Conservation (phyloP, 2,329 filamentous ascomycete species). For the Pseudogymnoascus sp. region DNA sequence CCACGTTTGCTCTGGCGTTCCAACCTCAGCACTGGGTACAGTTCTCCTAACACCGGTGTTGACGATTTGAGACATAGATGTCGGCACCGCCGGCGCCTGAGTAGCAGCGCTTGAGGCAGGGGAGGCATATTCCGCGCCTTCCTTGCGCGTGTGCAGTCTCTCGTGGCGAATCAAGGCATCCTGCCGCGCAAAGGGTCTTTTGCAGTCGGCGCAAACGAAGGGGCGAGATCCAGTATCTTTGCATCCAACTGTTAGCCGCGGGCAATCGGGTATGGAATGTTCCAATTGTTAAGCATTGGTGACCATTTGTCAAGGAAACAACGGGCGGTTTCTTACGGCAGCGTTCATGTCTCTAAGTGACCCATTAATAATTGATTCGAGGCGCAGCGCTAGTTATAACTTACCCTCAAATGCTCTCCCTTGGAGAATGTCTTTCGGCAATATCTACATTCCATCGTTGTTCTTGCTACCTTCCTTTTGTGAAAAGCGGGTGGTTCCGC, state of each 20-base stretch:
- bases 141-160: constrained; percentile 34
- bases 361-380: constrained; percentile 13
- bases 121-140: neutral
- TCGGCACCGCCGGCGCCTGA: neutral
- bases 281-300: neutral
- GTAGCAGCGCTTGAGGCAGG: neutral
- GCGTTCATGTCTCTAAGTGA: constrained; percentile 37
- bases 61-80: neutral
- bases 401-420: constrained; percentile 36
- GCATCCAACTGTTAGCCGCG: neutral
- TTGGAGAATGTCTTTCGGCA: constrained; percentile 39
- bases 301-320: constrained; percentile 19
- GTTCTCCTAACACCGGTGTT: neutral
- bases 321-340: constrained; percentile 32
- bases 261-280: neutral
- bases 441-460: constrained; percentile 31
- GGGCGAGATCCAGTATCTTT: constrained; percentile 38
- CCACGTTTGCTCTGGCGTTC: constrained; percentile 23
- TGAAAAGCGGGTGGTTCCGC: constrained; percentile 11
- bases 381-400: constrained; percentile 15
- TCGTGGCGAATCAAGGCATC: constrained; percentile 41
- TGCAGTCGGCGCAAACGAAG: constrained; percentile 37
- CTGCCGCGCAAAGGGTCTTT: constrained; percentile 37
- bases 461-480: neutral
- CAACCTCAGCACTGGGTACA: neutral